A percentile compares a stretch with the other conserved stretches of the same genome.
Evolutionary conservation across 2,329 filamentous ascomycete genomes (phyloP).

Genomic region (Knoxdaviesia capensis): DNA sequence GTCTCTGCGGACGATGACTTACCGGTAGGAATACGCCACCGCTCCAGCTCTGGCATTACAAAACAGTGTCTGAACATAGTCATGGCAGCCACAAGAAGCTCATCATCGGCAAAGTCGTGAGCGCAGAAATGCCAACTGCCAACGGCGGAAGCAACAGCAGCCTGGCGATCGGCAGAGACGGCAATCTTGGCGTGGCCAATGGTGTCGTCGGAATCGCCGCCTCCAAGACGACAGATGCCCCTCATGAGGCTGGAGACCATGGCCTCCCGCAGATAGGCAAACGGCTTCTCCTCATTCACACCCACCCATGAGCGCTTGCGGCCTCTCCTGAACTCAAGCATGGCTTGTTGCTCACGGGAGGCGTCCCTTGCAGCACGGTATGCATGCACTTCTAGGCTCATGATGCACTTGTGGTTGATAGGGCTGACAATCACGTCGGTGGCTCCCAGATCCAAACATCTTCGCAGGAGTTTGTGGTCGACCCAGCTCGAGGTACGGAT

Average conservation of each 20-base stretch:
- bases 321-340: constrained; percentile 51
- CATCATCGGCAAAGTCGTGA: constrained; percentile 76
- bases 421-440: constrained; percentile 72
- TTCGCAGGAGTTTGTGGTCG: constrained; percentile 32
- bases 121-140: constrained; percentile 77
- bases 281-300: constrained; percentile 65
- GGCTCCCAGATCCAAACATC: constrained; percentile 70
- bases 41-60: constrained; percentile 57
- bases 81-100: constrained; percentile 68
- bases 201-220: constrained; percentile 39
- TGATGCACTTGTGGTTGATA: constrained; percentile 50
- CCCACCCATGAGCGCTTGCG: constrained; percentile 87
- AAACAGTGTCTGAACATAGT: constrained; percentile 83
- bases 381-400: constrained; percentile 61
- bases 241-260: constrained; percentile 89
- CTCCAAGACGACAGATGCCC: constrained; percentile 56
- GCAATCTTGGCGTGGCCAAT: constrained; percentile 45
- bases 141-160: constrained; percentile 46
- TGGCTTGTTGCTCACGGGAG: constrained; percentile 48
- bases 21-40: constrained; percentile 65
- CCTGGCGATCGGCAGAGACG: constrained; percentile 44
- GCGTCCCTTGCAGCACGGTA: constrained; percentile 67
- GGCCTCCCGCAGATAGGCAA: constrained; percentile 72
- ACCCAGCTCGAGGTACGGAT: constrained; percentile 14
- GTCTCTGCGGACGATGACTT: constrained; percentile 12